A percentile compares a stretch with the other conserved stretches of the same genome.
Conservation (phyloP, 257 asterid species). For the Plantago elongata region DNA sequence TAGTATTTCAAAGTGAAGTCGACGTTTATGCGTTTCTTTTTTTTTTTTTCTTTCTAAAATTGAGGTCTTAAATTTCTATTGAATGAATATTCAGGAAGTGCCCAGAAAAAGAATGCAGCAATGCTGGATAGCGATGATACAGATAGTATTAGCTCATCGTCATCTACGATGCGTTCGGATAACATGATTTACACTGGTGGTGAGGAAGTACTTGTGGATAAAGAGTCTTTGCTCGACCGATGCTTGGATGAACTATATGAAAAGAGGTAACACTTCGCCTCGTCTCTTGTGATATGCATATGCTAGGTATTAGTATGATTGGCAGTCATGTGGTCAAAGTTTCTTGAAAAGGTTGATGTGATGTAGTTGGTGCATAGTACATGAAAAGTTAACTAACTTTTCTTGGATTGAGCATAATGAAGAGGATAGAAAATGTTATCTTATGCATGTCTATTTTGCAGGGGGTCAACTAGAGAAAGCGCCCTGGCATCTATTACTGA, state of each 20-base stretch:
- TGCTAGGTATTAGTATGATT: not conserved
- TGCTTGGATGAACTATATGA: slow-evolving; percentile 76
- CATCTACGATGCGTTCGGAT: slow-evolving; percentile 53
- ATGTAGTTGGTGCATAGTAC: not conserved
- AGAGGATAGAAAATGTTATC: slow-evolving; percentile 7
- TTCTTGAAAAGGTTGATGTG: not conserved
- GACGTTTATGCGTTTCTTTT: too few relatives aligned
- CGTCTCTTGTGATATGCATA: not conserved
- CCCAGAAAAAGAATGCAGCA: slow-evolving; percentile 65
- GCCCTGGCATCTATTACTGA: slow-evolving; percentile 70
- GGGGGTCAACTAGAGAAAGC: slow-evolving; percentile 90
- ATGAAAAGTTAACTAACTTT: slow-evolving; percentile 3
- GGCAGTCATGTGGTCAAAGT: not conserved
- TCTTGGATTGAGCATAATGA: not conserved
- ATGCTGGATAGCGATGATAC: slow-evolving; percentile 88
- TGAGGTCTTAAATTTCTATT: not conserved
- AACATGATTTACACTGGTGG: slow-evolving; percentile 27
- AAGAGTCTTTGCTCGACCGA: slow-evolving; percentile 67
- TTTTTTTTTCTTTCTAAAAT: too few relatives aligned
- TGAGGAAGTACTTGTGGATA: slow-evolving; percentile 57
- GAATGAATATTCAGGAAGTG: slow-evolving; percentile 46
- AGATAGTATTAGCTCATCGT: slow-evolving; percentile 67
- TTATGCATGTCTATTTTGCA: slow-evolving; percentile 24
- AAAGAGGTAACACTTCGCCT: slow-evolving; percentile 55
- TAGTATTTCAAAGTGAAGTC: too few relatives aligned